Evolutionary conservation across 495 filamentous ascomycete species (phyloP).

Genomic region (Penicillium subrubescens): DNA sequence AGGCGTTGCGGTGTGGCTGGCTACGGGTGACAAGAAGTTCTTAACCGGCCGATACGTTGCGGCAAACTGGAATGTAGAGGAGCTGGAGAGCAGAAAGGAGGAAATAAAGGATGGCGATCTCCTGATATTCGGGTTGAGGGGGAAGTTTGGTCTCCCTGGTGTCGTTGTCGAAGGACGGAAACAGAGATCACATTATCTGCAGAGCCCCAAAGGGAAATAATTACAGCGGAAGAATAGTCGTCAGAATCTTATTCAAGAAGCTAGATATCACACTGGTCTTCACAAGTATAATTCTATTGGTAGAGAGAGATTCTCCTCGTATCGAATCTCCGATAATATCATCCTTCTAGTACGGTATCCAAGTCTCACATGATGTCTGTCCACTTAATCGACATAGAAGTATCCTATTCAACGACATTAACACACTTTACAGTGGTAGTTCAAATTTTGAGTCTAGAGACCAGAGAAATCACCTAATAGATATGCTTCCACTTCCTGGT

Average conservation of each 20-base stretch:
- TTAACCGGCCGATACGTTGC: slow-evolving; percentile 44
- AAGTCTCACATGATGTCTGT: neutral
- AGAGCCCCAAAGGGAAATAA: neutral
- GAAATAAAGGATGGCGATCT: slow-evolving; percentile 40
- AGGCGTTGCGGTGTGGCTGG: slow-evolving; percentile 43
- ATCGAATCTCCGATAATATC: too few relatives aligned
- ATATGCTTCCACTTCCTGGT: too few relatives aligned
- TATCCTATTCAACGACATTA: neutral
- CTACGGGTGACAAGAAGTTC: slow-evolving; percentile 37
- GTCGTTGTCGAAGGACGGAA: slow-evolving; percentile 1
- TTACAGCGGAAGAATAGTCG: neutral
- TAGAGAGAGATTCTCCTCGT: too few relatives aligned
- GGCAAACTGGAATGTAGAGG: slow-evolving; percentile 50
- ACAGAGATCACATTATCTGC: neutral
- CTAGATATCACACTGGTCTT: neutral
- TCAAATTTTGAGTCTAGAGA: too few relatives aligned
- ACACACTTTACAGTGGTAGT: too few relatives aligned
- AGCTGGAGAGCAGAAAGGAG: slow-evolving; percentile 40
- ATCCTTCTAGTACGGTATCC: too few relatives aligned
- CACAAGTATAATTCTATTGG: neutral
- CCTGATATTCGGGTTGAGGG: slow-evolving; percentile 26
- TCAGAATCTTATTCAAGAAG: neutral
- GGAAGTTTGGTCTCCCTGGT: slow-evolving; percentile 2
- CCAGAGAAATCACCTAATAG: too few relatives aligned
- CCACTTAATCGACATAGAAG: neutral